Evolutionary conservation across 345 rosid species (phyloP).

Genomic region (Garcia nutans): DNA sequence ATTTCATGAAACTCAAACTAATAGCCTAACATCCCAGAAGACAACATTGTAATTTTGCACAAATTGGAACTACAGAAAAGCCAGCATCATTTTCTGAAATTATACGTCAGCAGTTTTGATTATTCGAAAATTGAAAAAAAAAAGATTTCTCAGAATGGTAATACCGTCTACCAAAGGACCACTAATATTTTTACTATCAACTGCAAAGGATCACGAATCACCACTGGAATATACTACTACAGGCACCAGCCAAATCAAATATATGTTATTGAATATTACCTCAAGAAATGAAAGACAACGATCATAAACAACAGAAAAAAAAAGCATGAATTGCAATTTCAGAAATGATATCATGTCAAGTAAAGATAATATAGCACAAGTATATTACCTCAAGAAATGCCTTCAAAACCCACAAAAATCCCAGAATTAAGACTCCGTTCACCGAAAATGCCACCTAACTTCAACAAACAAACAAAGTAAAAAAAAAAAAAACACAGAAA

Average conservation of each 20-base stretch:
- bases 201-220: neutral
- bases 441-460: slow-evolving; percentile 81
- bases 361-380: neutral
- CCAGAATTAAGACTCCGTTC: slow-evolving; percentile 71
- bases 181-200: neutral
- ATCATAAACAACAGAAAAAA: no score
- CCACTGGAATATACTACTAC: no score
- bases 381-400: slow-evolving; percentile 57
- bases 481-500: neutral
- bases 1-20: neutral
- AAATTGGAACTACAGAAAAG: neutral
- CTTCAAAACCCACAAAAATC: slow-evolving; percentile 84
- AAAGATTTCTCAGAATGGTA: neutral
- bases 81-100: neutral
- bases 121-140: neutral
- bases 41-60: neutral
- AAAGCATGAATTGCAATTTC: no score
- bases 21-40: neutral
- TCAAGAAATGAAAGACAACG: no score
- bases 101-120: neutral
- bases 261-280: no score
- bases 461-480: neutral
- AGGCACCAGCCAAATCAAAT: no score
- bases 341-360: neutral
- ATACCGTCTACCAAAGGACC: neutral